Conservation (phyloP, 805 yeast genomes). For the Sugiyamaella boreocaroliniensis region DNA sequence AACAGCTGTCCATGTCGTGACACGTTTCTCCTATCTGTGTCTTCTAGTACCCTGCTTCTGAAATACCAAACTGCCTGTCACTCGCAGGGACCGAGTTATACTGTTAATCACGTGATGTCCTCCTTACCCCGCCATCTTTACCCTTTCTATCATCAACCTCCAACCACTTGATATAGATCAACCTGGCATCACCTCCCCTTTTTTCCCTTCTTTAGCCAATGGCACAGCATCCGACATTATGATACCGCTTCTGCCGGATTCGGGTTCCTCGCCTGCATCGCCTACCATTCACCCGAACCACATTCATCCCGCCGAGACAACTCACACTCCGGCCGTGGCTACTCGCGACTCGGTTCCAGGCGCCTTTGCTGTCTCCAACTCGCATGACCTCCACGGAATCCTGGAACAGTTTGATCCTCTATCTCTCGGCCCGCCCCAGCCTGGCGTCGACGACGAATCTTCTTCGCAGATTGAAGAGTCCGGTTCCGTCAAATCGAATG, state of each 20-base stretch:
- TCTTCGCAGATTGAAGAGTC: not conserved
- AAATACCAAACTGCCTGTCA: too few species aligned
- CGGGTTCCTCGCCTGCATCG: conserved; percentile 4
- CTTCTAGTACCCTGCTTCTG: too few species aligned
- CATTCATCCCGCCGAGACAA: conserved; percentile 12
- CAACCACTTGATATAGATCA: not conserved
- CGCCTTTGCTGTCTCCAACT: conserved; percentile 4
- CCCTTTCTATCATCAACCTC: not conserved
- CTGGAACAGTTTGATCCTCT: conserved; percentile 25
- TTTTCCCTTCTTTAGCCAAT: not conserved
- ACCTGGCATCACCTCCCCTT: not conserved
- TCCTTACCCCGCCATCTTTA: not conserved
- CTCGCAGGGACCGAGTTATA: conserved; percentile 3
- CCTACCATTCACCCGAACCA: conserved; percentile 12
- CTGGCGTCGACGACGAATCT: not conserved
- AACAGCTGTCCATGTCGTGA: too few species aligned
- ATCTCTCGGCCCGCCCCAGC: not conserved
- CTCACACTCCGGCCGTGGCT: conserved; percentile 6
- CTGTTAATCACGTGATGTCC: not conserved
- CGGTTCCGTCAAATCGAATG: not conserved
- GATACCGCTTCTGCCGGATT: not conserved
- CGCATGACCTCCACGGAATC: conserved; percentile 16
- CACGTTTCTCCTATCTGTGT: too few species aligned
- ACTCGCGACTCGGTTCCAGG: conserved; percentile 12
- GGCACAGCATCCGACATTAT: not conserved